Base-by-base conservation (phyloP, 768 basidiomycete genomes). In the Tylopilus intermedius region DNA sequence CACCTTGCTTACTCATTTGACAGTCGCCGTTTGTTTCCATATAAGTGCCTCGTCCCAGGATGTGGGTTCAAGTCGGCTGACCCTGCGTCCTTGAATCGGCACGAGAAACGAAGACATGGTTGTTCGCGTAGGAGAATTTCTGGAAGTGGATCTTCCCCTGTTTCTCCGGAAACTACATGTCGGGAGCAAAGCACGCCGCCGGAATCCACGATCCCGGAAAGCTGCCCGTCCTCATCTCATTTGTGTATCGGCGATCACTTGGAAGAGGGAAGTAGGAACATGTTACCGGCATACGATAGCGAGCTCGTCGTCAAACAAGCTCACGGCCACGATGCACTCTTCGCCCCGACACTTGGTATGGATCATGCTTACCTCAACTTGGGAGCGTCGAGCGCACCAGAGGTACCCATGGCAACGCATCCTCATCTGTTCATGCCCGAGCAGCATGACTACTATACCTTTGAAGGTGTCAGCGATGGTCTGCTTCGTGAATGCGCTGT, bases 11-110 rank as follows among this genome's bases (percentile, higher is more conserved):
- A 58, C 11, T 9, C 3, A 10, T 35, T 7, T 47, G 6, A 32
- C 24, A 67, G 66, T 24, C 44, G 56, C 1, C n/a, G 52, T 8
- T 21, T 39, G 18, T 52, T 54, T 7, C 59, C 60, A 0, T 21
- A 60, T 8, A 48, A 41, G n/a, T 57, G 58, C 14, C 48, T 26
- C 11, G 14, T 22, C 33, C 10, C 13, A 3, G n/a, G 27, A 0
- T 50, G 49, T n/a, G 2, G 7, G 5, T 50, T 26, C 10, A 7
- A 1, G 3, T 5, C 22, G 3, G 1, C 32, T 0, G 24, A 44
- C n/a, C 32, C 33, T 0, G 33, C 24, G 4, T 27, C n/a, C 1
- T n/a, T 50, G 5, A 18, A n/a, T 8, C 24, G 24, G 4, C 49
- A 43, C 10, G 24, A 32, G 11, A 43, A 9, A 3, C 9, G 22